A percentile compares a stretch with the other conserved stretches of the same genome.
phyloP scores from a whole-genome alignment of 768 basidiomycete species.

The Hortiboletus campestris region DNA sequence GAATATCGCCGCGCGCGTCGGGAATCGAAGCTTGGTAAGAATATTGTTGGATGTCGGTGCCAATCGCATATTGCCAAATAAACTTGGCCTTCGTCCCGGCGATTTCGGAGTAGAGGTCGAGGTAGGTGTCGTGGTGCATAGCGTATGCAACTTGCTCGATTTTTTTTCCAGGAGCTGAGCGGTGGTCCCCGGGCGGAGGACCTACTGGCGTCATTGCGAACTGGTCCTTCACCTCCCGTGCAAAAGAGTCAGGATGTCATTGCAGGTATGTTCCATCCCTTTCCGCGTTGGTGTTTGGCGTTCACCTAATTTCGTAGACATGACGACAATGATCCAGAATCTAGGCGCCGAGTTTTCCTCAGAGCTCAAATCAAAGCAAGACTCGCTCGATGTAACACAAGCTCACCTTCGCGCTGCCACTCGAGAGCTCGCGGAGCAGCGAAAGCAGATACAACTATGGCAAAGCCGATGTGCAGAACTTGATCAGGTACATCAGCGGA shows the following conservation, averaged over 20 bases:
- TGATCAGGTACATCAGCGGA: conserved; percentile 77
- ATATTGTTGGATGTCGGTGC: conserved; percentile 91
- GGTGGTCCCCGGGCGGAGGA: conserved; percentile 76
- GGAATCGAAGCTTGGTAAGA: conserved; percentile 82
- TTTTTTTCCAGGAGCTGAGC: conserved; percentile 55
- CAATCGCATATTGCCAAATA: conserved; percentile 85
- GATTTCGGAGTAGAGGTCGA: conserved; percentile 95
- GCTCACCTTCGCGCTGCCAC: conserved; percentile 87
- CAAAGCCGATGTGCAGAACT: conserved; percentile 72
- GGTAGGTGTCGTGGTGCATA: conserved; percentile 42
- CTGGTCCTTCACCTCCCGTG: conserved; percentile 72
- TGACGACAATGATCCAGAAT: conserved; percentile 80
- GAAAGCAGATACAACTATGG: conserved; percentile 78
- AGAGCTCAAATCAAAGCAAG: conserved; percentile 86
- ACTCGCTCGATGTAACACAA: conserved; percentile 83
- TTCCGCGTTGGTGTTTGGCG: not conserved
- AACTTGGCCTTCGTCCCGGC: conserved; percentile 86
- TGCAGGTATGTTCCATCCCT: conserved; percentile 45
- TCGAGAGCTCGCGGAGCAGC: conserved; percentile 85
- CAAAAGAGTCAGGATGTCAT: conserved; percentile 90
- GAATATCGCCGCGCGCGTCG: conserved; percentile 93
- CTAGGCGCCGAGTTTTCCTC: conserved; percentile 75
- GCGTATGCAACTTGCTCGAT: not conserved
- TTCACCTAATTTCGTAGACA: conserved; percentile 50
- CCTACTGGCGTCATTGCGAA: conserved; percentile 68